Conservation (phyloP, 192 early-diverging fungal species). For the Coemansia sp. region DNA sequence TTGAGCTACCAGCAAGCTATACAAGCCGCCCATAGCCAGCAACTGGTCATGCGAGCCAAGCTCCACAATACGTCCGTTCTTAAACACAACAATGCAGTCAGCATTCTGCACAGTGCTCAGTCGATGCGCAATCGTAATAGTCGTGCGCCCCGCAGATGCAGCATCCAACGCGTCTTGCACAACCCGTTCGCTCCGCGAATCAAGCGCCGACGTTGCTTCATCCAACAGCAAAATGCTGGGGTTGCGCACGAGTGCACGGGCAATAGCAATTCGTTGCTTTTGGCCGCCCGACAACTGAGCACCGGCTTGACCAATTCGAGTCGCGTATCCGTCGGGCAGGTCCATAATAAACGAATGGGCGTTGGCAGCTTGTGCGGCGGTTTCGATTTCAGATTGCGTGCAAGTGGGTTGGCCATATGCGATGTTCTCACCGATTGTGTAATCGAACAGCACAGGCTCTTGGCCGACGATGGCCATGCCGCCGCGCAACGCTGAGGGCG, state of each 20-base stretch:
- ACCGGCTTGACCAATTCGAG: slow-evolving; percentile 68
- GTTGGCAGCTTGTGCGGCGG: slow-evolving; percentile 59
- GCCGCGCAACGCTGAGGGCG: slow-evolving; percentile 65
- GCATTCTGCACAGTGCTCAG: slow-evolving; percentile 84
- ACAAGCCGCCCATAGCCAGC: slow-evolving; percentile 58
- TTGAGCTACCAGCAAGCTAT: slow-evolving; percentile 62
- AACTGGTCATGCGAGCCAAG: slow-evolving; percentile 68
- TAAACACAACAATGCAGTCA: slow-evolving; percentile 71
- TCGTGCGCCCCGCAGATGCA: slow-evolving; percentile 69
- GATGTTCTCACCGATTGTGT: slow-evolving; percentile 88
- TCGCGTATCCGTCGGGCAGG: slow-evolving; percentile 63
- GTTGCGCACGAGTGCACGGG: slow-evolving; percentile 66
- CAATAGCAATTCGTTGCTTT: slow-evolving; percentile 72
- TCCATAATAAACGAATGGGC: slow-evolving; percentile 61
- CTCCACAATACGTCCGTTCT: slow-evolving; percentile 65
- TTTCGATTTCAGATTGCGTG: slow-evolving; percentile 61
- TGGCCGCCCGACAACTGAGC: slow-evolving; percentile 66
- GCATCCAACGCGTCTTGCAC: slow-evolving; percentile 79
- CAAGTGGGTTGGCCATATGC: slow-evolving; percentile 62
- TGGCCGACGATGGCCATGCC: slow-evolving; percentile 88
- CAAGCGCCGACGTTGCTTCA: slow-evolving; percentile 82
- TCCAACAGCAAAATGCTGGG: slow-evolving; percentile 76
- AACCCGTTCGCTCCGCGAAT: slow-evolving; percentile 75
- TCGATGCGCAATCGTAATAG: slow-evolving; percentile 73
- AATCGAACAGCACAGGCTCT: slow-evolving; percentile 89